A percentile compares a stretch with the other conserved stretches of the same genome.
Conservation (phyloP, 495 filamentous ascomycete genomes). For the Penicillium fimorum region DNA sequence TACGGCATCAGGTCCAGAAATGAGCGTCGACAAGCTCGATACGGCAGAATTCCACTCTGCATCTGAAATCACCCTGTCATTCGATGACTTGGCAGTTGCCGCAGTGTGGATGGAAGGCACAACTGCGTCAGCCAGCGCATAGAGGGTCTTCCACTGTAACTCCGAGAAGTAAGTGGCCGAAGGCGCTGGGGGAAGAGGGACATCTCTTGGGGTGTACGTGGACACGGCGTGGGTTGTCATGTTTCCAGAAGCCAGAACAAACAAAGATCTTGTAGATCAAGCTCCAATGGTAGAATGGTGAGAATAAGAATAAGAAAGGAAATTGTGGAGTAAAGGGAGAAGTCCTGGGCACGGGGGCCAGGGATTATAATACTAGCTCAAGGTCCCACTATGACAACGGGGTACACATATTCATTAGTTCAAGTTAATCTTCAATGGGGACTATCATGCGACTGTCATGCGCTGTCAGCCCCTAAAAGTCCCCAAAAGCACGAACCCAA, state of each 20-base stretch:
- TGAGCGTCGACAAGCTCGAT: constrained; percentile 25
- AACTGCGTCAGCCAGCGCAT: constrained; percentile 54
- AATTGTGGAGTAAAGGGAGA: not conserved
- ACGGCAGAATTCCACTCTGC: constrained; percentile 36
- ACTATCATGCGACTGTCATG: not conserved
- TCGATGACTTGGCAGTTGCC: constrained; percentile 22
- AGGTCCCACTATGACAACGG: not conserved
- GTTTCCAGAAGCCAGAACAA: not conserved
- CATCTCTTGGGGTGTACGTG: constrained; percentile 40
- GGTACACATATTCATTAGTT: not conserved
- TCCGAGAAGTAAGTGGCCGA: constrained; percentile 42
- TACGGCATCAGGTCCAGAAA: constrained; percentile 32
- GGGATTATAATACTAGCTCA: constrained; percentile 1
- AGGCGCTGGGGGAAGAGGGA: constrained; percentile 42
- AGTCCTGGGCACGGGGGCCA: not conserved
- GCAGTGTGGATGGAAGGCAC: constrained; percentile 50
- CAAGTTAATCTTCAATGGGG: not conserved
- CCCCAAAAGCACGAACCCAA: not conserved
- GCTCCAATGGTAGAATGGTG: not conserved
- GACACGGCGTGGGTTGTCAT: constrained; percentile 29
- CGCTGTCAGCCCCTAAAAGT: not conserved
- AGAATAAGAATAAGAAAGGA: not conserved
- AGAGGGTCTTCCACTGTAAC: constrained; percentile 55
- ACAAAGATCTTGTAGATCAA: not conserved
- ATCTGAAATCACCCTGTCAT: constrained; percentile 36